Conservation (phyloP, 2,329 filamentous ascomycete genomes). For the Talaromyces amestolkiae region DNA sequence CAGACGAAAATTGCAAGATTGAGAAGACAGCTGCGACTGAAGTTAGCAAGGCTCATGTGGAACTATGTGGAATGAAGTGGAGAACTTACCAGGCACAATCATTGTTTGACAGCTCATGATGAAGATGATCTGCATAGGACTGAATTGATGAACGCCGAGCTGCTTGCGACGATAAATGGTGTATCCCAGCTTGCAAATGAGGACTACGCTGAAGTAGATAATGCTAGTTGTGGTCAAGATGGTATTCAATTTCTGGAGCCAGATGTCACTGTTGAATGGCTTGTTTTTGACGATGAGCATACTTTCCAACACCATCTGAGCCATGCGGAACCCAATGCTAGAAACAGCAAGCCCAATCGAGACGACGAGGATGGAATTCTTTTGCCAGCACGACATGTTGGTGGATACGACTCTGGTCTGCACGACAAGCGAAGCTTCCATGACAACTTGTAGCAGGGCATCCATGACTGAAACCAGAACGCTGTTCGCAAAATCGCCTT, state of each 20-base stretch:
- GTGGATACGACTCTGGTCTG: slow-evolving; percentile 64
- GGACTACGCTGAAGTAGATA: slow-evolving; percentile 62
- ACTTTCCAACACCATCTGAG: slow-evolving; percentile 51
- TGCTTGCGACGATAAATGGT: slow-evolving; percentile 56
- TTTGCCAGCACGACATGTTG: slow-evolving; percentile 46
- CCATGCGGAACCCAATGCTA: slow-evolving; percentile 55
- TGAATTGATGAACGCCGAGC: slow-evolving; percentile 60
- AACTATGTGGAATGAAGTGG: slow-evolving; percentile 19
- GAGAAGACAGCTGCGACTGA: slow-evolving; percentile 57
- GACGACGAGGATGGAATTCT: slow-evolving; percentile 45
- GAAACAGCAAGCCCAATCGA: slow-evolving; percentile 52
- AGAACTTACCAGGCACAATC: slow-evolving; percentile 59
- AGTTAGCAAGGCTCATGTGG: slow-evolving; percentile 23
- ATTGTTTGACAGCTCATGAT: slow-evolving; percentile 67
- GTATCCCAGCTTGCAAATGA: slow-evolving; percentile 59
- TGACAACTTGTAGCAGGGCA: slow-evolving; percentile 53
- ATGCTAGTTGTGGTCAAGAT: slow-evolving; percentile 57
- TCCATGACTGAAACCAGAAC: slow-evolving; percentile 51
- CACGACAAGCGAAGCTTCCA: slow-evolving; percentile 60
- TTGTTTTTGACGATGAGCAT: slow-evolving; percentile 36
- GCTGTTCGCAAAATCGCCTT: slow-evolving; percentile 46
- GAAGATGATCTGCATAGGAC: slow-evolving; percentile 65
- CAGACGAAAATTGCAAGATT: slow-evolving; percentile 53
- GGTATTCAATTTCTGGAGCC: slow-evolving; percentile 47
- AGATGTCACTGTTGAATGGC: slow-evolving; percentile 32